Percentiles rank a stretch among this genome's conserved stretches.
phyloP scores from a whole-genome alignment of 305 asterid species.

The Salvia sclarea region DNA sequence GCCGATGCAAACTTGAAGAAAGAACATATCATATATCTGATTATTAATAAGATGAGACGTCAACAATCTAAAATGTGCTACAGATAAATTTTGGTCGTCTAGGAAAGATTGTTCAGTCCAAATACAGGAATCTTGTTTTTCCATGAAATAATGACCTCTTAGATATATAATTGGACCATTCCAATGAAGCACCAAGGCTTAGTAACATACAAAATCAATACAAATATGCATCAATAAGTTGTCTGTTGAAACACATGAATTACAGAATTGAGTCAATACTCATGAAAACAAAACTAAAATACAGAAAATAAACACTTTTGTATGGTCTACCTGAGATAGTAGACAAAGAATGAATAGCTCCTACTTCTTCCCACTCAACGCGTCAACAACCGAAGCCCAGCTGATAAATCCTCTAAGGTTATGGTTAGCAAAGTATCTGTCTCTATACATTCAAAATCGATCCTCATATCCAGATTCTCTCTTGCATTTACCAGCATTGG shows the following conservation, averaged over 20 bases:
- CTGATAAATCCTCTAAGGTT: constrained; percentile 45
- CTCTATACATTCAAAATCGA: constrained; percentile 40
- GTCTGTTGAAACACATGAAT: background rate
- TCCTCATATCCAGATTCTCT: constrained; percentile 54
- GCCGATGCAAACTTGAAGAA: no score
- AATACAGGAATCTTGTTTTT: background rate
- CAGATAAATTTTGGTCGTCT: no score
- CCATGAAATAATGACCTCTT: background rate
- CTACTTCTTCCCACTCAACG: constrained; percentile 17
- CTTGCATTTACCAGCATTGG: constrained; percentile 53
- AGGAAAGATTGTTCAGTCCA: background rate
- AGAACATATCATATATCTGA: no score
- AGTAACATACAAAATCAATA: background rate
- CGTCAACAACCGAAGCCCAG: constrained; percentile 36
- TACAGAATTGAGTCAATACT: background rate
- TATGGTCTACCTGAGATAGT: background rate
- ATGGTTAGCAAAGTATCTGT: constrained; percentile 44
- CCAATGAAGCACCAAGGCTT: background rate
- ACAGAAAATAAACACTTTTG: background rate
- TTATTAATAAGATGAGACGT: no score
- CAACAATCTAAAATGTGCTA: no score
- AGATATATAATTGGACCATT: background rate
- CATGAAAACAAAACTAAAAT: background rate
- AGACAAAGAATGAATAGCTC: constrained; percentile 9
- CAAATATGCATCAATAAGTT: background rate